Conservation (phyloP, 768 basidiomycete genomes). For the Dacryopinax primogenitus region DNA sequence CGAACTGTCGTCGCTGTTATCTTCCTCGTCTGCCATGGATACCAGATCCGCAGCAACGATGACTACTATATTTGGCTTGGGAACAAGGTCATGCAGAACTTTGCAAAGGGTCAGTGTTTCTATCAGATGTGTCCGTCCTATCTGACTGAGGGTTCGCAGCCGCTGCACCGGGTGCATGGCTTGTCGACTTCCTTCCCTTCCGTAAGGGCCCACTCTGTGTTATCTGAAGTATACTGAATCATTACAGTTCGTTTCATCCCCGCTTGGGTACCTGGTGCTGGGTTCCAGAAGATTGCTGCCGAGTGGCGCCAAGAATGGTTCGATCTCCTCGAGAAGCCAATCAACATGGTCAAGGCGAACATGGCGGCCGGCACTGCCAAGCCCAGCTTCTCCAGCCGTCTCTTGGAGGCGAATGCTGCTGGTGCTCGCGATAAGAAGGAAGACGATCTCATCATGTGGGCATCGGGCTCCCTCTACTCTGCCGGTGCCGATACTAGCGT, state of each 20-base stretch:
- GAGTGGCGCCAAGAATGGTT: slow-evolving; percentile 8
- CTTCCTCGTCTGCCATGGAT: neutral
- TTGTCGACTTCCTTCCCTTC: slow-evolving; percentile 6
- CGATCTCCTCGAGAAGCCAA: slow-evolving; percentile 10
- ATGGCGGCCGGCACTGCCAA: slow-evolving; percentile 21
- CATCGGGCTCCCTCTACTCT: slow-evolving; percentile 23
- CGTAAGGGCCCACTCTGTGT: neutral
- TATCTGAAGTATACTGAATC: neutral
- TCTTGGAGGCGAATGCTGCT: slow-evolving; percentile 23
- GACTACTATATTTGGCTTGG: slow-evolving; percentile 27
- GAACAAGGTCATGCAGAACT: slow-evolving; percentile 18
- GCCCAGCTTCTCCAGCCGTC: slow-evolving; percentile 29
- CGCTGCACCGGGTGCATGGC: slow-evolving; percentile 17
- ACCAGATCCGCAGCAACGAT: slow-evolving; percentile 23
- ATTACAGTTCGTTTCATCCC: slow-evolving; percentile 26
- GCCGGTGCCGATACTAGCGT: slow-evolving; percentile 31
- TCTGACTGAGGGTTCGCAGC: neutral
- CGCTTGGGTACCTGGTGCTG: neutral
- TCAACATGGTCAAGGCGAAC: slow-evolving; percentile 13
- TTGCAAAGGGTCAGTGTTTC: neutral
- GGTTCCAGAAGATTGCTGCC: neutral
- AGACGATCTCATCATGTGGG: slow-evolving; percentile 26
- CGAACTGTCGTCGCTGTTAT: slow-evolving; percentile 23
- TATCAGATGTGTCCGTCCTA: neutral
- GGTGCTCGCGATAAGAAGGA: slow-evolving; percentile 15